Conservation (phyloP, 208 protist genomes). For the Trypanosoma mega region DNA sequence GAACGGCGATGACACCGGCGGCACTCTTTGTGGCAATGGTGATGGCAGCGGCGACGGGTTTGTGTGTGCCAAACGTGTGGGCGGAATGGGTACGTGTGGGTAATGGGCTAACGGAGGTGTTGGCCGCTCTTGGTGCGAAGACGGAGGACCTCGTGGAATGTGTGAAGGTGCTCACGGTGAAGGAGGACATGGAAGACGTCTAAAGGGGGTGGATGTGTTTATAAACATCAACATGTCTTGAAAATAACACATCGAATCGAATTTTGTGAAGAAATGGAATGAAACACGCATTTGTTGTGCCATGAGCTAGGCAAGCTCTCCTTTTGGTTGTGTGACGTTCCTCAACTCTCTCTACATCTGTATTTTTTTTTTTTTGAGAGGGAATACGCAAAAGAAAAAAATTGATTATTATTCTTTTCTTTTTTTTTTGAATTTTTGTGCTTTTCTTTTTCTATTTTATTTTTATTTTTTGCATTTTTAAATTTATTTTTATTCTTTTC, state of each 20-base stretch:
- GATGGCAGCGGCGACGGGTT: constrained; percentile 31
- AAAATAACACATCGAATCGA: too few species aligned
- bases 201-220: too few species aligned
- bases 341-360: constrained; percentile 8
- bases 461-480: constrained; percentile 3
- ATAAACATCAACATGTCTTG: too few species aligned
- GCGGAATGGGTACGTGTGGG: constrained; percentile 24
- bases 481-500: background rate
- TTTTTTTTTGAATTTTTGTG: background rate
- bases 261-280: too few species aligned
- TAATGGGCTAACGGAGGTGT: constrained; percentile 41
- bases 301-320: too few species aligned
- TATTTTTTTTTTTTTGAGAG: constrained; percentile 8
- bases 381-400: too few species aligned
- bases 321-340: too few species aligned
- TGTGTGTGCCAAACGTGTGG: constrained; percentile 22
- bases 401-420: constrained; percentile 4
- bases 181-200: background rate
- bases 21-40: constrained; percentile 43
- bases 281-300: too few species aligned
- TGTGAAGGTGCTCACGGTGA: constrained; percentile 39
- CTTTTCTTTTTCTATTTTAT: background rate
- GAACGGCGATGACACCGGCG: constrained; percentile 22
- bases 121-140: constrained; percentile 36
- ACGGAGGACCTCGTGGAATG: constrained; percentile 35